Evolutionary conservation across 768 basidiomycete genomes (phyloP), one percentile per base, ranked within the genome.

Genomic region (Tricholoma terreum): DNA sequence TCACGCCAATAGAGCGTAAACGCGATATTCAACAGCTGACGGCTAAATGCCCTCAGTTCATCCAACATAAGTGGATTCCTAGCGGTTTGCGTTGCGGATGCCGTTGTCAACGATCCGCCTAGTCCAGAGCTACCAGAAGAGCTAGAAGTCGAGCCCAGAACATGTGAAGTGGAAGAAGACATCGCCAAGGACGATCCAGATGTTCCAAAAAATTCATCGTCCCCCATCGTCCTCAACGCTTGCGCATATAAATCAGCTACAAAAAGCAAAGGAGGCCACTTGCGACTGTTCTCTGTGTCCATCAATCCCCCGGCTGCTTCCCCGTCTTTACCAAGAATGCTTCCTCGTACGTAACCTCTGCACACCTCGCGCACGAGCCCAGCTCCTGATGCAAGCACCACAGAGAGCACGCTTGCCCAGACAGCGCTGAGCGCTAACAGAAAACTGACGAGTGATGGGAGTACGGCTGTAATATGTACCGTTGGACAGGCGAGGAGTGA

Each of bases 141-240:
- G 19, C 40, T 15, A 3, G 59, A 52, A 15, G 40, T 53, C 7
- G 48, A 51, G 22, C 52, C 48, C 17, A 50, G 0, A 24, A 30
- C 1, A 40, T 30, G 31, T 14, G 3, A 19, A 34, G 8, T 22
- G 15, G 21, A 14, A 19, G 14, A 27, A 12, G 12, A 14, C 15
- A 21, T 22, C 54, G 10, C 63, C 53, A n/a, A n/a, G n/a, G n/a
- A 19, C n/a, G 9, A 43, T 21, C 19, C 15, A 66, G 60, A 11
- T 65, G n/a, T 63, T 0, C 85, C 83, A 68, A 97, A 97, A 75
- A 98, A 98, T 69, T 98, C 97, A 71, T 98, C 96, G 64, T 99
- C 97, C 1, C 92, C 92, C 81, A 98, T 91, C 0, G 94, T 94
- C 31, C 93, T 77, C 30, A 98, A 80, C 1, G 86, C 83, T 58